Evolutionary conservation across 192 early-diverging fungal genomes (phyloP), one percentile per base, ranked within the genome.

Genomic region (Tieghemiomyces parasiticus): DNA sequence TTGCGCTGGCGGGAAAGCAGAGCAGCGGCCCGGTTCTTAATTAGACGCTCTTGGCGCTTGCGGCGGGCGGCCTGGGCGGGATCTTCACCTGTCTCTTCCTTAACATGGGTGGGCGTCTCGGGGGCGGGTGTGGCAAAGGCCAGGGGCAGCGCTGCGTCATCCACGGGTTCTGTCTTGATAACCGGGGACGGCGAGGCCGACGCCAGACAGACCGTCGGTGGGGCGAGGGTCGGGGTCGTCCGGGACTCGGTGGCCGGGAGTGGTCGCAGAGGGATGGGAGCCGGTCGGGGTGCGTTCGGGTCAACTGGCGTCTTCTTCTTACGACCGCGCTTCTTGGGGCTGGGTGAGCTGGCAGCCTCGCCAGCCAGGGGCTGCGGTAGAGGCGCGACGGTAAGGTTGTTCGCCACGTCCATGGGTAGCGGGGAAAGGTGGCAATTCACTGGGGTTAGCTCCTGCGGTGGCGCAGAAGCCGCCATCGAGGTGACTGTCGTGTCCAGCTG

Each of bases 21-120:
- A 13, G 93, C 93, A 0, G 89, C 88, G 3, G 87, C 90, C 14
- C 93, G 82, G 70, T 95, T 95, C 74, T 92, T 93, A 55, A 95
- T 90, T 61, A 95, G 66, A 33, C 93, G 75, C 61, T 90, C 86
- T 63, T 90, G 86, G 28, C 86, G 77, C 68, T 93, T 95, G 33
- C 78, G 69, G 30, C 72, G 71, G 0, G 68, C 66, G 0, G 75
- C 75, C 16, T 69, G 69, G 54, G 70, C 68, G 25, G 64, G 60
- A 47, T 66, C 65, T 24, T 65, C 62, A n/a, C 20, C 8, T 42
- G 38, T 6, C 38, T 16, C 8, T 42, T 42, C 38, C 38, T n/a
- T n/a, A n/a, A n/a, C n/a, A n/a, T n/a, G n/a, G n/a, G n/a, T n/a
- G n/a, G n/a, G n/a, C n/a, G n/a, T n/a, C n/a, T n/a, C n/a, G n/a